Evolutionary conservation across 164 flowering plant genomes (phyloP).

Genomic region (Aristolochia fimbriata): DNA sequence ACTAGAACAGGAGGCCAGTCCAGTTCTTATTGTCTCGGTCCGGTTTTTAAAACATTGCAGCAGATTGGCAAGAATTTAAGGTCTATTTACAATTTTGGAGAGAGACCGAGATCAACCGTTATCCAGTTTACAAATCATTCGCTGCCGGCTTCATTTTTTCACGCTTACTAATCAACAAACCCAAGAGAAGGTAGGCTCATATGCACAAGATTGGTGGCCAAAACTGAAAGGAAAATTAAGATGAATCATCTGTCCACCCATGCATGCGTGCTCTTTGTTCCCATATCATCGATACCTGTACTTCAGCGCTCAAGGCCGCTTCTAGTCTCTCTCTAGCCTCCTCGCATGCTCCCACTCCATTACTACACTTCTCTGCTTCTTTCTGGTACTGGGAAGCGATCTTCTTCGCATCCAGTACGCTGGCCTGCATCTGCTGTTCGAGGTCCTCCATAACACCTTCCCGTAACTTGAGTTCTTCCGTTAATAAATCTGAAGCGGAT

Average conservation of each 20-base stretch:
- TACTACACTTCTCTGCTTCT: constrained; percentile 65
- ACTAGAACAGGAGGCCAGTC: too few species aligned
- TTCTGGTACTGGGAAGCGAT: constrained; percentile 42
- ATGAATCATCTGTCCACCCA: constrained; percentile 29
- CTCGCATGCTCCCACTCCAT: constrained; percentile 50
- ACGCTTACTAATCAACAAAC: too few species aligned
- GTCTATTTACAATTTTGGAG: too few species aligned
- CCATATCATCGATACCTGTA: constrained; percentile 43
- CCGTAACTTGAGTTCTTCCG: constrained; percentile 41
- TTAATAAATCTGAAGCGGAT: constrained; percentile 21
- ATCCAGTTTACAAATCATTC: too few species aligned
- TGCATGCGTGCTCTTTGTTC: constrained; percentile 41
- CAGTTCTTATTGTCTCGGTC: too few species aligned
- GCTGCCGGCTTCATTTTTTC: too few species aligned
- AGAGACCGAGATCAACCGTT: too few species aligned
- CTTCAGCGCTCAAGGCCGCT: constrained; percentile 32
- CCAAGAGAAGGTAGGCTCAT: too few species aligned
- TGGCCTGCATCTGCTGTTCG: constrained; percentile 20
- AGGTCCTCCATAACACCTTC: constrained; percentile 30
- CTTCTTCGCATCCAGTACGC: constrained; percentile 22
- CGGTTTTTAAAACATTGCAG: too few species aligned
- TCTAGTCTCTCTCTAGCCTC: constrained; percentile 59
- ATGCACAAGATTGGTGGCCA: too few species aligned
- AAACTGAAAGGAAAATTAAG: too few species aligned
- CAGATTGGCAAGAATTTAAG: too few species aligned